These are phyloP conservation scores for Pneumocystis jirovecii DNA, from an alignment of 1,139 yeast species.

Conservation along the genomic window DNA sequence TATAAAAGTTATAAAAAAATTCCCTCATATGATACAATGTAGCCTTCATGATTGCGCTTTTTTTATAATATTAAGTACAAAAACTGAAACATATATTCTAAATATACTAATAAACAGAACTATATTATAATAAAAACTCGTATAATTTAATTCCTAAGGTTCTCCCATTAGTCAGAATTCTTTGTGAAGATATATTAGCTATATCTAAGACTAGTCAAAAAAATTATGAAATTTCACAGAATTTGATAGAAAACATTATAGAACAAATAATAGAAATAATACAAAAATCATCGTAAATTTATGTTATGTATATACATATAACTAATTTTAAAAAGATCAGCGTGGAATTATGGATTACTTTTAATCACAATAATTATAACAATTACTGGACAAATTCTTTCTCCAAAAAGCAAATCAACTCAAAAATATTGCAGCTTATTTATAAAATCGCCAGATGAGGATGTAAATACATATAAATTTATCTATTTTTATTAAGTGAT, in stretches of 20 bases:
- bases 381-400: neutral
- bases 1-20: conserved; percentile 44
- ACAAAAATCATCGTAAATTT: neutral
- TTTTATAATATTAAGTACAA: neutral
- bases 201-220: neutral
- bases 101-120: neutral
- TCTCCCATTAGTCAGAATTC: neutral
- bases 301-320: neutral
- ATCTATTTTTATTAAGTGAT: neutral
- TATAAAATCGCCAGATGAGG: neutral
- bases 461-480: neutral
- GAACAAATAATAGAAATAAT: neutral
- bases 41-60: conserved; percentile 35
- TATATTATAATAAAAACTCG: neutral
- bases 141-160: neutral
- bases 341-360: neutral
- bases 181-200: neutral
- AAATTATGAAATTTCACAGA: neutral
- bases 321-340: neutral
- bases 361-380: neutral
- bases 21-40: conserved; percentile 51
- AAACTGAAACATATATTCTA: neutral
- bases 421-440: neutral
- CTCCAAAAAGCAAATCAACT: neutral
- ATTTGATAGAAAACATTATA: neutral